Evolutionary conservation across 768 basidiomycete species (phyloP), one percentile per base, ranked within the genome.

Genomic region (Mrakia hoshinonis): DNA sequence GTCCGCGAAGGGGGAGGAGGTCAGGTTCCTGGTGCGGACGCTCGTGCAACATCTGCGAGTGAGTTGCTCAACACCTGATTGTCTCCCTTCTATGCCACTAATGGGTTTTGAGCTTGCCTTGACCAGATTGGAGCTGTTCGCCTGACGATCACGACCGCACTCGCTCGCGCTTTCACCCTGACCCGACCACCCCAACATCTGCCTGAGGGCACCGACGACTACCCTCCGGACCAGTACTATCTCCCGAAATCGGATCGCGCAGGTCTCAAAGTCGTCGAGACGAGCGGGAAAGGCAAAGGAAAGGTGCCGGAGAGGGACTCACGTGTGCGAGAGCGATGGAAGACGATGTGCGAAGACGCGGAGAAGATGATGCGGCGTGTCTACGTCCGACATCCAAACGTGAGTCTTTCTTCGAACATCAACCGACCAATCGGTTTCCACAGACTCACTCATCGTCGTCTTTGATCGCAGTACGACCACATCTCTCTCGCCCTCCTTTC

Each of bases 1-100:
- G 7, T 84, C 90, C 12, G 88, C 92, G 0, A 85, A 83, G 71
- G 93, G 92, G 29, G 93, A 95, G 79, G 91, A 96, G 80, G 83
- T 85, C n/a, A 84, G 92, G 36, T 96, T 87, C 76, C 82, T 95
- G 51, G 87, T 88, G 38, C 84, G 77, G 49, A 76, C 75, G 67
- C 71, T 79, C 46, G 73, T 77, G 3, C 77, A 78, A 4, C 76
- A 78, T 70, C 68, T 79, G 26, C 68, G 78, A 31, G 78, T 79
- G 64, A 73, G 77, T 75, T 4, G 7, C 15, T 15, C 49, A 6
- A 11, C 38, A 46, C 61, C n/a, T 36, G 0, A 68, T 34, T 24
- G 3, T 15, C 29, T 15, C 51, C 22, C 39, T n/a, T n/a, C n/a
- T n/a, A n/a, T n/a, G n/a, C n/a, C n/a, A n/a, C n/a, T n/a, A n/a